phyloP scores from a whole-genome alignment of 768 basidiomycete species.

The Flagelloscypha sp. region DNA sequence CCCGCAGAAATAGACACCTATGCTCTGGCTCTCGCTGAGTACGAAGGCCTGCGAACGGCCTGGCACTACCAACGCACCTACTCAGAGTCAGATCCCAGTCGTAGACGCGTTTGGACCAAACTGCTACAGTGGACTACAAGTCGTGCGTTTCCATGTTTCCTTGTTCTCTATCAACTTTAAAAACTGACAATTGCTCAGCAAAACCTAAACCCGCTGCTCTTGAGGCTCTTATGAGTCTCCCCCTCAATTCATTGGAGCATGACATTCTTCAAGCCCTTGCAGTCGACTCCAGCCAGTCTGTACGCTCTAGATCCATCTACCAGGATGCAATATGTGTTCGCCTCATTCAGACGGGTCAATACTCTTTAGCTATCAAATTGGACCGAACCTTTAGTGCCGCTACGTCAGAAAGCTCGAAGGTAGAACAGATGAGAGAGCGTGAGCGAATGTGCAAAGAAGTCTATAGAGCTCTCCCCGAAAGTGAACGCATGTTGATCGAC shows the following conservation, averaged over 20 bases:
- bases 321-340: constrained; percentile 78
- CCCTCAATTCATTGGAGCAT: constrained; percentile 61
- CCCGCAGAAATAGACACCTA: constrained; percentile 69
- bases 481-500: no score
- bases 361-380: constrained; percentile 65
- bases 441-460: no score
- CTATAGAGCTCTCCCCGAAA: no score
- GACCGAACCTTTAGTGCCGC: constrained; percentile 65
- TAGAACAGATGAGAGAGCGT: no score
- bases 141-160: constrained; percentile 38
- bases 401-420: constrained; percentile 13
- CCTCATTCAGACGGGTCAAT: constrained; percentile 63
- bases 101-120: constrained; percentile 47
- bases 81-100: constrained; percentile 45
- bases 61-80: constrained; percentile 74
- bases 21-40: constrained; percentile 54
- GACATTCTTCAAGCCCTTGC: constrained; percentile 48
- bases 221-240: constrained; percentile 53
- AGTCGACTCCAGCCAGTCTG: constrained; percentile 40
- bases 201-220: constrained; percentile 51
- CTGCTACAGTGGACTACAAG: constrained; percentile 61
- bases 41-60: no score
- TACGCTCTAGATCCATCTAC: constrained; percentile 43
- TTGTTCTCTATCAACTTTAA: background rate
- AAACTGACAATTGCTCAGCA: constrained; percentile 29